Base-by-base conservation (phyloP, 768 basidiomycete species). In the Tricholoma terreum region DNA sequence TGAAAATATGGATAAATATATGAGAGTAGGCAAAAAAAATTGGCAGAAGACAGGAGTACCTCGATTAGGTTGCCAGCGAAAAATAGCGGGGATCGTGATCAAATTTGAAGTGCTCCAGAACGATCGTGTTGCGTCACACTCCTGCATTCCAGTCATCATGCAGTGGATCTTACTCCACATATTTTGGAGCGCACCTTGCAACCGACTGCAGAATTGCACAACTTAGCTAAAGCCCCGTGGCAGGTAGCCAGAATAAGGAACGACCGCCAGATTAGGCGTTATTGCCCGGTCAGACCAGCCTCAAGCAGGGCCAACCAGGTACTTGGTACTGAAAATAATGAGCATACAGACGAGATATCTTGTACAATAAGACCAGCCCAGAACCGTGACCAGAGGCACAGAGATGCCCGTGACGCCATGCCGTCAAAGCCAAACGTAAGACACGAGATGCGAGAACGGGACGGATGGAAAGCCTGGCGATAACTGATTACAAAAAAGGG, bases 401-500 rank as follows among this genome's bases (percentile, higher is more conserved):
- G 35, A 35, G 2, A 33, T 1, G 36, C 50, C 33, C 31, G 19
- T 34, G 22, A 51, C 33, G 50, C 50, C 50, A 22, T 14, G 12
- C 35, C 21, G 10, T 27, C 22, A 12, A 46, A 15, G 22, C 14
- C 45, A 15, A 24, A 46, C 27, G 24, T 46, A 46, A 49, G 22
- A 45, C 10, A 45, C 22, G 43, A 45, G 12, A 24, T 24, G n/a
- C 30, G 46, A 30, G 15, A 31, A 49, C 30, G 17, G 11, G 9
- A 50, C 57, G 43, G 50, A 52, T 34, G 51, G 6, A 14, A 24
- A 49, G 3, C 30, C 35, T 30, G 17, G 19, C 51, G 33, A 51
- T 22, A 40, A 35, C 52, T 35, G 45, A 22, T 54, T 27, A 15
- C 8, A 49, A 53, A 56, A 57, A 56, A 54, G 59, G 57, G 63